Conservation (phyloP, 768 basidiomycete species). For the Lactifluus volemus region DNA sequence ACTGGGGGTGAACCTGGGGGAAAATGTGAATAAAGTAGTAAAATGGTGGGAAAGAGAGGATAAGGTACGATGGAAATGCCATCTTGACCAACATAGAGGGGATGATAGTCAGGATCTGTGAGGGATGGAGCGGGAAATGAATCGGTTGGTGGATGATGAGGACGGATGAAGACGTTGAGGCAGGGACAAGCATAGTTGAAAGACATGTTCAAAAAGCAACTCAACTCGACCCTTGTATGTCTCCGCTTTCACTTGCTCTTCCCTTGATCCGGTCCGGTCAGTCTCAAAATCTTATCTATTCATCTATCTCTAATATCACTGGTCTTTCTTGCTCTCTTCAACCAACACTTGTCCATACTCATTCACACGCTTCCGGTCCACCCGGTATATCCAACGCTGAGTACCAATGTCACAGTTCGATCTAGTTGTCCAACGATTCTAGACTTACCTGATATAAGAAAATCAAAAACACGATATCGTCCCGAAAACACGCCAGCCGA, state of each 20-base stretch:
- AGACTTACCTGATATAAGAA: slow-evolving; percentile 80
- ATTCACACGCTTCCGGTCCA: slow-evolving; percentile 91
- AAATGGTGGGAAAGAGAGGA: neutral
- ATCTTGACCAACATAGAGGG: slow-evolving; percentile 56
- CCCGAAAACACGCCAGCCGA: slow-evolving; percentile 82
- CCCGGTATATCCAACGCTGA: slow-evolving; percentile 93
- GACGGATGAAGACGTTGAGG: slow-evolving; percentile 55
- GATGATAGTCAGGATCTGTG: slow-evolving; percentile 36
- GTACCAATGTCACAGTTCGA: neutral
- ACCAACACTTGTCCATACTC: slow-evolving; percentile 87
- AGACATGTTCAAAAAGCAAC: slow-evolving; percentile 14
- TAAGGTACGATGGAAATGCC: slow-evolving; percentile 58
- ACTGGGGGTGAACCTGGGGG: slow-evolving; percentile 54
- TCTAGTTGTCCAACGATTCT: neutral
- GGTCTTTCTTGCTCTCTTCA: slow-evolving; percentile 28
- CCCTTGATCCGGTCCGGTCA: too few species aligned
- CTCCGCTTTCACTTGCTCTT: too few species aligned
- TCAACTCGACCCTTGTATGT: neutral
- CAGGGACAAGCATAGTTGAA: slow-evolving; percentile 52
- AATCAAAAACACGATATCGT: slow-evolving; percentile 86
- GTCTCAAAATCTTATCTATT: neutral
- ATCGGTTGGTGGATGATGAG: slow-evolving; percentile 24
- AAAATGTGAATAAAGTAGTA: neutral
- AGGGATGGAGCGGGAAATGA: slow-evolving; percentile 11
- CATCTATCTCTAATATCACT: slow-evolving; percentile 13